A percentile compares a stretch with the other conserved stretches of the same genome.
Conservation (phyloP, 495 filamentous ascomycete genomes). For the Hypoxylon crocopeplum region DNA sequence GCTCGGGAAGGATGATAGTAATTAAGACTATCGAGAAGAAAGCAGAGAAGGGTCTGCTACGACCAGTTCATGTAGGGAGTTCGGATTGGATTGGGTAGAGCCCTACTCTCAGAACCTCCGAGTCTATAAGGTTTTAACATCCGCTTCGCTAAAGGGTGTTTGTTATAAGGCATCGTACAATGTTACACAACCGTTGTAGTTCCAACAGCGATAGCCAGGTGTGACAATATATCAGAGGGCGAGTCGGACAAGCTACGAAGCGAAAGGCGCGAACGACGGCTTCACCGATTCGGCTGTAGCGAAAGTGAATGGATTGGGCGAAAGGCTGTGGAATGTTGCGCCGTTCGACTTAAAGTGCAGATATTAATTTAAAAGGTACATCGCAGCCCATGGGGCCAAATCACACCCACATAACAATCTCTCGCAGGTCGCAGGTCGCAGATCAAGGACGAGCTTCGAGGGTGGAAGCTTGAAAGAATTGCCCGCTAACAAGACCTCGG, state of each 20-base stretch:
- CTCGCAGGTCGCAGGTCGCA: no score
- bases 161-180: slow-evolving; percentile 14
- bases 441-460: no score
- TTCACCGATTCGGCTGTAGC: slow-evolving; percentile 23
- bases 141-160: slow-evolving; percentile 12
- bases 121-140: slow-evolving; percentile 17
- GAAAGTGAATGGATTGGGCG: slow-evolving; percentile 15
- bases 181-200: slow-evolving; percentile 26
- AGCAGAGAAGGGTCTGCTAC: slow-evolving; percentile 4
- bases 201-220: slow-evolving; percentile 5
- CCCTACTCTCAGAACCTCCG: slow-evolving; percentile 16
- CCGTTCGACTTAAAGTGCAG: slow-evolving; percentile 25
- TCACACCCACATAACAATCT: slow-evolving; percentile 12
- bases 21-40: slow-evolving; percentile 1
- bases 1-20: not conserved
- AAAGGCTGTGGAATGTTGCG: slow-evolving; percentile 33
- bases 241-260: slow-evolving; percentile 20
- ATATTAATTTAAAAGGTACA: slow-evolving; percentile 25
- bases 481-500: slow-evolving; percentile 7
- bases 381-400: slow-evolving; percentile 29
- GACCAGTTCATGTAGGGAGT: slow-evolving; percentile 4
- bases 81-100: not conserved
- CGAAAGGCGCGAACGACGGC: slow-evolving; percentile 10
- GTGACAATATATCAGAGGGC: slow-evolving; percentile 9
- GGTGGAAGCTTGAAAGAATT: slow-evolving; percentile 1